A percentile compares a stretch with the other conserved stretches of the same genome.
phyloP scores from a whole-genome alignment of 108 stramenopile genomes.

The Nitzschia sp. region DNA sequence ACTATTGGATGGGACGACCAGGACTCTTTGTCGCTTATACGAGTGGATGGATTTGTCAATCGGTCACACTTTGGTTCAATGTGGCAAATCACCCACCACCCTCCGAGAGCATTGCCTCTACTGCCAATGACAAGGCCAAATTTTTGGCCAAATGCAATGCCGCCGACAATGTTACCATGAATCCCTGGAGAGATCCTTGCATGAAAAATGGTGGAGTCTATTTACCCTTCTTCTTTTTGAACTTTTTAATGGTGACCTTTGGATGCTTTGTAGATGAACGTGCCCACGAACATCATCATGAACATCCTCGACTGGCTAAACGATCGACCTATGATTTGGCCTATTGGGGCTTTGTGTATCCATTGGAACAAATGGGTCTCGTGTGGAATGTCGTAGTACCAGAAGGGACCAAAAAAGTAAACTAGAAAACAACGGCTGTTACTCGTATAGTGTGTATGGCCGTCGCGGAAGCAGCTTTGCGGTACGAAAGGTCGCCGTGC shows the following conservation, averaged over 20 bases:
- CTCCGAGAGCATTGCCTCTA: not conserved
- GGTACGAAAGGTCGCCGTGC: too few relatives aligned
- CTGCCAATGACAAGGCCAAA: not conserved
- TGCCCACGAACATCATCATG: not conserved
- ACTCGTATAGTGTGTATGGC: too few relatives aligned
- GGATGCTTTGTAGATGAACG: not conserved
- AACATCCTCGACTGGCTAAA: not conserved
- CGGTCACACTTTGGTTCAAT: slow-evolving; percentile 60
- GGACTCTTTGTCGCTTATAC: slow-evolving; percentile 54
- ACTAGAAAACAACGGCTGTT: not conserved
- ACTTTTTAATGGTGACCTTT: not conserved
- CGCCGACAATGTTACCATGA: not conserved
- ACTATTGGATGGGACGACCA: slow-evolving; percentile 31
- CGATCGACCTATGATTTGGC: not conserved
- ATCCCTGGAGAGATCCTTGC: slow-evolving; percentile 3
- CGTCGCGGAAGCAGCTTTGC: too few relatives aligned
- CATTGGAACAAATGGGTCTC: not conserved
- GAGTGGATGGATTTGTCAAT: slow-evolving; percentile 50
- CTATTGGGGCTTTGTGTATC: slow-evolving; percentile 10
- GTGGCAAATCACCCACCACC: slow-evolving; percentile 51
- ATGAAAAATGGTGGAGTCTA: not conserved
- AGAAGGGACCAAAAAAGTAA: not conserved
- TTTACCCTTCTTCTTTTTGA: slow-evolving; percentile 1
- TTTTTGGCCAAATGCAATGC: not conserved
- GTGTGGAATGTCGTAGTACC: slow-evolving; percentile 4